phyloP scores from a whole-genome alignment of 257 asterid genomes.

The Solanum sitiens region DNA sequence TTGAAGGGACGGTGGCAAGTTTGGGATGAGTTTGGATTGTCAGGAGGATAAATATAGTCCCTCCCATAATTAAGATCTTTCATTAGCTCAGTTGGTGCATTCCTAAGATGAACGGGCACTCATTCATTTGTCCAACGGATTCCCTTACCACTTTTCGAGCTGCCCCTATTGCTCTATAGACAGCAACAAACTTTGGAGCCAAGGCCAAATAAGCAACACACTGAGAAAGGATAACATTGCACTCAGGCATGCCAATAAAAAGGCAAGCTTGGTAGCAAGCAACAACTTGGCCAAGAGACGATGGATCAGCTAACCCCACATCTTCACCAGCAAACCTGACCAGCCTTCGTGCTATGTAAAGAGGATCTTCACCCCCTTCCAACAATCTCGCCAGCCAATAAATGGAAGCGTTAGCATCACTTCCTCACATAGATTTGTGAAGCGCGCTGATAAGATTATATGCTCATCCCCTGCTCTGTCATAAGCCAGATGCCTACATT shows the following conservation, averaged over 20 bases:
- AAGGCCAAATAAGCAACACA: slow-evolving; percentile 65
- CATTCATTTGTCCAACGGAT: slow-evolving; percentile 63
- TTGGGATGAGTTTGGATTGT: slow-evolving; percentile 36
- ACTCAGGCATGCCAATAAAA: slow-evolving; percentile 77
- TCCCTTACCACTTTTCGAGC: slow-evolving; percentile 65
- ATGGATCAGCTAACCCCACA: slow-evolving; percentile 72
- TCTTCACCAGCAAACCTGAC: slow-evolving; percentile 71
- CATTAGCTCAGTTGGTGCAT: slow-evolving; percentile 90
- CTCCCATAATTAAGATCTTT: slow-evolving; percentile 71
- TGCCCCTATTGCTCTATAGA: slow-evolving; percentile 42
- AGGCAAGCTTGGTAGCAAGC: slow-evolving; percentile 84
- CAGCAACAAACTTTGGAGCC: slow-evolving; percentile 69
- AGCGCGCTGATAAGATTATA: slow-evolving; percentile 76
- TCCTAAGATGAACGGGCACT: slow-evolving; percentile 79
- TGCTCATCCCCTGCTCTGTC: slow-evolving; percentile 80
- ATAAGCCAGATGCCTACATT: slow-evolving; percentile 63
- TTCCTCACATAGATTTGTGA: slow-evolving; percentile 81
- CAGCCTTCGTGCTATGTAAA: slow-evolving; percentile 70
- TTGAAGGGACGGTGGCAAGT: slow-evolving; percentile 56
- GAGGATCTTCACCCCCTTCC: slow-evolving; percentile 89
- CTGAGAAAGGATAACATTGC: slow-evolving; percentile 62
- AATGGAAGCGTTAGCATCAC: slow-evolving; percentile 62
- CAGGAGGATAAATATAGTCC: slow-evolving; percentile 67
- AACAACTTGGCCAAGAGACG: slow-evolving; percentile 65
- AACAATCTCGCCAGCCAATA: slow-evolving; percentile 84